Evolutionary conservation across 805 yeast genomes (phyloP).

Genomic region (Osmozyma mogii): DNA sequence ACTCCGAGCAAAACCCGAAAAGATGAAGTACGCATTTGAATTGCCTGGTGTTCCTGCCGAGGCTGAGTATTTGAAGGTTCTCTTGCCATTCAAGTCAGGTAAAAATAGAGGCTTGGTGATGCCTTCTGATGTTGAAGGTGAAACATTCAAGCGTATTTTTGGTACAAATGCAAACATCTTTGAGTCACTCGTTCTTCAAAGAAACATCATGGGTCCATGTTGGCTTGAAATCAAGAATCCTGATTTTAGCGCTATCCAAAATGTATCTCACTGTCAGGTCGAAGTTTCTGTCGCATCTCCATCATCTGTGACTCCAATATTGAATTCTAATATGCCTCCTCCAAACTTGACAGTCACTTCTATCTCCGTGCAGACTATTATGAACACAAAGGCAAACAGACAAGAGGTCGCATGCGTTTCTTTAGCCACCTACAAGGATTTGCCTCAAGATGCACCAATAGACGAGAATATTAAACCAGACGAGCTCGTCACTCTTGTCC

Average conservation of each 20-base stretch:
- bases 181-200: conserved; percentile 77
- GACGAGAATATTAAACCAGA: conserved; percentile 54
- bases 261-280: conserved; percentile 73
- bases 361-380: conserved; percentile 69
- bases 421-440: conserved; percentile 57
- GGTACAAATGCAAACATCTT: conserved; percentile 70
- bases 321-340: conserved; percentile 45
- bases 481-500: conserved; percentile 60
- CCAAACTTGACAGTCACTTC: conserved; percentile 61
- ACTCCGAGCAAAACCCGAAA: conserved; percentile 63
- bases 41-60: conserved; percentile 69
- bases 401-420: conserved; percentile 88
- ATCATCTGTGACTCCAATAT: conserved; percentile 37
- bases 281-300: conserved; percentile 58
- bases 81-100: conserved; percentile 67
- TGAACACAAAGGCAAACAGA: conserved; percentile 64
- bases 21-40: conserved; percentile 84
- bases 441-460: conserved; percentile 71
- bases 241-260: conserved; percentile 48
- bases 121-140: conserved; percentile 65
- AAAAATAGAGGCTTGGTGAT: conserved; percentile 38
- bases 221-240: conserved; percentile 76
- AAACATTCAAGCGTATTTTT: conserved; percentile 69
- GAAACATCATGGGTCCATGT: conserved; percentile 94
- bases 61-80: conserved; percentile 69